Base-by-base conservation (phyloP, 768 basidiomycete species). In the Austroboletus festivus region DNA sequence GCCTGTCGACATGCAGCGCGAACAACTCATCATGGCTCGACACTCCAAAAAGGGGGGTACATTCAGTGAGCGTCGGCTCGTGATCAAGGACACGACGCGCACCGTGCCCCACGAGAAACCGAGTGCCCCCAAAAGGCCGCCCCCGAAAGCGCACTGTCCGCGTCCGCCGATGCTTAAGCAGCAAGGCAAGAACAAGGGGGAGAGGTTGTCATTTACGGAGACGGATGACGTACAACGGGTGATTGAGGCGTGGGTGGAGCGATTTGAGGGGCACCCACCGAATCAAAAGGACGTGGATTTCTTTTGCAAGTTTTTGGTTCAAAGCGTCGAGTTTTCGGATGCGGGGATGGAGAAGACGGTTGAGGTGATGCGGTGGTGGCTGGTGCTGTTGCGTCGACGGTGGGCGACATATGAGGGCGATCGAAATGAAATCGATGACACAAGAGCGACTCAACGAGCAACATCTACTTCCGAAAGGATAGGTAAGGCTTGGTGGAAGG, bases 331-430 rank as follows among this genome's bases (percentile, higher is more conserved):
- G 59, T 80, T 78, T 38, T 69, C 78, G 5, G 86, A 89, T 61
- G 76, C 58, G n/a, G 82, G 89, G 0, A 68, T 91, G 34, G 85
- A 86, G 67, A 79, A 79, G 51, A 86, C 82, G 44, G 66, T 87
- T 12, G 78, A 78, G 21, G 78, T 89, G 16, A 73, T 90, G 74
- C 83, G 79, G 58, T 94, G 86, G 88, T 93, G 91, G 93, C 65
- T 82, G 53, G 74, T 85, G 26, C 61, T 93, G 22, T 63, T 91
- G 56, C 71, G 84, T 56, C 70, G 83, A 51, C 66, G 79, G 58
- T 92, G 85, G 78, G 78, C 73, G 11, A 67, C 71, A 4, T 77
- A 77, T 46, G 85, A 88, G 64, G 56, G 68, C 47, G 66, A 60
- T 48, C 68, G 26, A 73, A 71, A 35, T 67, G 64, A 20, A 65